phyloP scores from a whole-genome alignment of 2,329 filamentous ascomycete genomes.

The Aspergillus sp. region DNA sequence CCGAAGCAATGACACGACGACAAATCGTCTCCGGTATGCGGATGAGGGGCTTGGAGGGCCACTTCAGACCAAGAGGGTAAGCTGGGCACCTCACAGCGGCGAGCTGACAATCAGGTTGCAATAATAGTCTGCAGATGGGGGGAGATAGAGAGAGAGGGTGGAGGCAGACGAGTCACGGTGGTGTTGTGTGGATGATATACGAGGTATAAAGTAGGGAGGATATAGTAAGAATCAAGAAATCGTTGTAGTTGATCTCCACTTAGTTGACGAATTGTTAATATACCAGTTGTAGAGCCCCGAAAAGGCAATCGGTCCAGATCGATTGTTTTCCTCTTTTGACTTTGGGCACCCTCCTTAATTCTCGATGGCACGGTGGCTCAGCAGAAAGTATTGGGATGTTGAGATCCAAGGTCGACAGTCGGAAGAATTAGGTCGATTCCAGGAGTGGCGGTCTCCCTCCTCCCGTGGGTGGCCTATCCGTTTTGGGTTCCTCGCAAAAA shows the following conservation, averaged over 20 bases:
- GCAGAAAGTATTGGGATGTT: neutral
- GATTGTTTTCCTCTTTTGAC: neutral
- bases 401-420: slow-evolving; percentile 2
- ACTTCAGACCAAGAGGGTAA: neutral
- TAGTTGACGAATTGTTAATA: too few relatives aligned
- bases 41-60: neutral
- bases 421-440: neutral
- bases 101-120: neutral
- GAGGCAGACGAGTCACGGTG: neutral
- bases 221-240: neutral
- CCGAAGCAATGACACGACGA: neutral
- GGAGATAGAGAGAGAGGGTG: neutral
- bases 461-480: neutral
- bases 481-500: neutral
- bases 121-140: neutral
- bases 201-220: neutral
- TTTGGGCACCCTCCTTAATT: neutral
- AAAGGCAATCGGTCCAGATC: neutral
- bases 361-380: neutral
- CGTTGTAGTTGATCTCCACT: neutral
- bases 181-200: neutral
- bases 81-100: neutral
- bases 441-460: neutral
- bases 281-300: neutral
- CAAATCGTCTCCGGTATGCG: neutral